Base-by-base conservation (phyloP, 805 yeast genomes). In the Metschnikowia kunwiensis region DNA sequence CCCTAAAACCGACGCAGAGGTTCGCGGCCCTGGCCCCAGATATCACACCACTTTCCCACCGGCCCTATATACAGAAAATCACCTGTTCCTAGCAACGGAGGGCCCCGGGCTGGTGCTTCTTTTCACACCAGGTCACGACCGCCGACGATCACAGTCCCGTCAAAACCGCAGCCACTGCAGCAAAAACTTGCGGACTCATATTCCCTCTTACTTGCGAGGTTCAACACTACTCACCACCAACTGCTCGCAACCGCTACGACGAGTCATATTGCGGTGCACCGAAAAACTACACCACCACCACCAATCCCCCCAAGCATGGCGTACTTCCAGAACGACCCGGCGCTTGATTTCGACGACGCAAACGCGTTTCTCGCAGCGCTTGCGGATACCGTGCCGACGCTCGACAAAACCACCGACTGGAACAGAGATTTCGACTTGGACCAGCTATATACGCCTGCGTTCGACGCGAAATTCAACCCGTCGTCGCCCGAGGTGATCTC, bases 321-420 rank as follows among this genome's bases (percentile, higher is more conserved):
- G 5, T 24, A 23, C 13, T 23, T 27, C 23, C 32, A 32, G 24
- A n/a, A 31, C 11, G 43, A 34, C 24, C 27, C 43, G 8, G 19
- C 28, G 11, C 42, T 40, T 27, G 47, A 43, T 35, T 45, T 43
- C 27, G 45, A 45, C 22, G 47, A 43, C 17, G 42, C 45, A n/a
- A 40, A 38, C 43, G 35, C 35, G 25, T 45, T 45, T 20, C 33
- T 45, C 13, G 40, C 47, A 14, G 39, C 42, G 10, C 38, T 45
- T 18, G 41, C 36, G 32, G 36, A 32, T 7, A 40, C 47, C 12
- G 44, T 43, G 14, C 49, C 49, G 8, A 12, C 42, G 9, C 15
- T 43, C 3, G 49, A 43, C 7, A 32, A 35, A 33, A 11, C 28
- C 15, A 22, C 29, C 7, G 40, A 34, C 10, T 45, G 47, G 47